These are phyloP conservation scores for Metroxylon sagu DNA, from an alignment of 176 grass and related monocot species.

Conservation along the genomic window DNA sequence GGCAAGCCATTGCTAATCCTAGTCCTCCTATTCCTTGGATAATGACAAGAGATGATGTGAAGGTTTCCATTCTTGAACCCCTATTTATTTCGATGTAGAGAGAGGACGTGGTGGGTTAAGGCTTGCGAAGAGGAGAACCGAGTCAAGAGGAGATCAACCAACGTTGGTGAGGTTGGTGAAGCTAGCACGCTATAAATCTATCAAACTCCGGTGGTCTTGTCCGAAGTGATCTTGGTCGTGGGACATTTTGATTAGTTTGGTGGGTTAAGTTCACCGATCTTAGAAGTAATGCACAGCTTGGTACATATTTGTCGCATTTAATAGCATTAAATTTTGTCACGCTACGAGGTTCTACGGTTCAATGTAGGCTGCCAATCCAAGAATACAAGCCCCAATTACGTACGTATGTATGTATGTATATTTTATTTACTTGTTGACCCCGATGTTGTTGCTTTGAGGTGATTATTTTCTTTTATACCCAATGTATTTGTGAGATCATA, in stretches of 20 bases:
- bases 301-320: no score
- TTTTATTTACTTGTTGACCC: no score
- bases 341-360: no score
- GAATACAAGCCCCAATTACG: no score
- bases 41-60: background rate
- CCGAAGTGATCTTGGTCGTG: background rate
- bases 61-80: background rate
- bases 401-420: no score
- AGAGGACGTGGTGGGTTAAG: slow-evolving; percentile 1
- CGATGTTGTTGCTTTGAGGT: no score
- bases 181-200: slow-evolving; percentile 48
- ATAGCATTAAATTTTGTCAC: no score
- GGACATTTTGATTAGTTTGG: slow-evolving; percentile 27
- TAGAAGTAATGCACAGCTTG: slow-evolving; percentile 28
- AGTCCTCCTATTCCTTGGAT: background rate
- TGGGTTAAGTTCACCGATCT: slow-evolving; percentile 64
- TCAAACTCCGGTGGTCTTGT: background rate
- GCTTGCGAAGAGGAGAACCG: slow-evolving; percentile 1
- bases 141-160: slow-evolving; percentile 83
- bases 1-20: no score
- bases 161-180: slow-evolving; percentile 49
- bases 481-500: no score
- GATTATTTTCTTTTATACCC: no score
- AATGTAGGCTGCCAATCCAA: no score
- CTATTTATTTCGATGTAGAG: slow-evolving; percentile 17